These are phyloP conservation scores for Zelopaecilomyces penicillatus DNA, from an alignment of 2,329 filamentous ascomycete genomes.

Conservation along the genomic window DNA sequence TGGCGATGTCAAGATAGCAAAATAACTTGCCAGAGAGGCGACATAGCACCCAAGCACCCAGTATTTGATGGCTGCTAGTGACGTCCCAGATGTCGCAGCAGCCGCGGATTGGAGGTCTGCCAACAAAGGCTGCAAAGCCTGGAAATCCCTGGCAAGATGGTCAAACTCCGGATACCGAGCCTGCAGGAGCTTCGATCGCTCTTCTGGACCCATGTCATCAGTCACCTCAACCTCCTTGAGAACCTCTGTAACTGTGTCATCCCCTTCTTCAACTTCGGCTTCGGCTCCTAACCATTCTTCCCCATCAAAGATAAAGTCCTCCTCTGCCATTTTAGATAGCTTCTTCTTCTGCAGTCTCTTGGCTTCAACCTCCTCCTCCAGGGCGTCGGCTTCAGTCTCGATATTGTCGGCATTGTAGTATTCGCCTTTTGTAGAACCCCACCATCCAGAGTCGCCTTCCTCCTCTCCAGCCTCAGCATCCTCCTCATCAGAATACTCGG, in stretches of 20 bases:
- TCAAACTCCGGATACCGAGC: constrained; percentile 89
- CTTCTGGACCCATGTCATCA: constrained; percentile 66
- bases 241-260: constrained; percentile 71
- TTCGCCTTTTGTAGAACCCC: constrained; percentile 81
- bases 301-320: constrained; percentile 90
- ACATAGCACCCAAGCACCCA: constrained; percentile 80
- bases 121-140: constrained; percentile 61
- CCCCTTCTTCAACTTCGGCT: constrained; percentile 40
- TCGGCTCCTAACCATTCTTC: constrained; percentile 67
- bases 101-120: constrained; percentile 50
- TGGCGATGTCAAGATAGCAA: constrained; percentile 82
- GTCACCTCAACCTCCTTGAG: constrained; percentile 76
- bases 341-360: constrained; percentile 85
- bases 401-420: constrained; percentile 83
- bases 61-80: constrained; percentile 62
- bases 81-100: constrained; percentile 40
- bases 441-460: constrained; percentile 59
- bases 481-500: constrained; percentile 43
- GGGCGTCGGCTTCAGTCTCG: constrained; percentile 58
- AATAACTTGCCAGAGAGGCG: constrained; percentile 83
- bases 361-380: constrained; percentile 89
- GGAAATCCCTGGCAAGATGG: constrained; percentile 70
- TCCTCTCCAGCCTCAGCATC: constrained; percentile 43
- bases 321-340: constrained; percentile 76
- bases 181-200: constrained; percentile 66